Evolutionary conservation across 2,329 filamentous ascomycete species (phyloP), one percentile per base, ranked within the genome.

Genomic region (Leptodontidium sp.): DNA sequence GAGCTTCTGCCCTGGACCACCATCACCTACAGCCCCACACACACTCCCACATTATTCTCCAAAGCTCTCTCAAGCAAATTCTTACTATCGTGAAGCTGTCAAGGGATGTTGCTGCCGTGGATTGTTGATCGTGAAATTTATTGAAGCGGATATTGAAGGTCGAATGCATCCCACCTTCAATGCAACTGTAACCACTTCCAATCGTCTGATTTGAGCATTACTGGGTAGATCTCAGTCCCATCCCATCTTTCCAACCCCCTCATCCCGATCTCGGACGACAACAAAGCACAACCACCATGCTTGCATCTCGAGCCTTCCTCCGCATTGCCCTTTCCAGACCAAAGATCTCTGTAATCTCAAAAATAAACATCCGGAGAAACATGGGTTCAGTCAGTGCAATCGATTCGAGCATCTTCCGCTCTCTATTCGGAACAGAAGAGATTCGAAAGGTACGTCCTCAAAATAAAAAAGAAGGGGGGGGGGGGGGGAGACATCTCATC

Each of bases 371-470:
- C 21, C 49, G 45, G 24, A 65, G 67, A 69, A 68, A 64, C 14
- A 74, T 74, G 70, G 70, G 71, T 17, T 76, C 75, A 1, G 77
- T 76, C 14, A 81, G 70, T 59, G 72, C 73, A 4, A 72, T 86
- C 63, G 84, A 87, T 73, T 86, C 84, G 6, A 79, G 80, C 9
- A 80, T 87, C 21, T 86, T 86, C 71, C 80, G 83, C 2, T 84
- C 83, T 8, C 75, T 86, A 0, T 86, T 86, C 66, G 84, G 84
- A 11, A 86, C 83, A 1, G 80, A 85, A 4, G 84, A 85, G 70
- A 84, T 85, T 50, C 81, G 84, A 43, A 79, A 83, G 70, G 73
- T 73, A 63, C 9, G 62, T 47, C 24, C 24, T 68, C 50, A 40
- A 40, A 12, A 40, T 12, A 21, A 21, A 21, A 21, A 21, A 21